Evolutionary conservation across 2,329 filamentous ascomycete genomes (phyloP).

Genomic region (Hypocreales sp.): DNA sequence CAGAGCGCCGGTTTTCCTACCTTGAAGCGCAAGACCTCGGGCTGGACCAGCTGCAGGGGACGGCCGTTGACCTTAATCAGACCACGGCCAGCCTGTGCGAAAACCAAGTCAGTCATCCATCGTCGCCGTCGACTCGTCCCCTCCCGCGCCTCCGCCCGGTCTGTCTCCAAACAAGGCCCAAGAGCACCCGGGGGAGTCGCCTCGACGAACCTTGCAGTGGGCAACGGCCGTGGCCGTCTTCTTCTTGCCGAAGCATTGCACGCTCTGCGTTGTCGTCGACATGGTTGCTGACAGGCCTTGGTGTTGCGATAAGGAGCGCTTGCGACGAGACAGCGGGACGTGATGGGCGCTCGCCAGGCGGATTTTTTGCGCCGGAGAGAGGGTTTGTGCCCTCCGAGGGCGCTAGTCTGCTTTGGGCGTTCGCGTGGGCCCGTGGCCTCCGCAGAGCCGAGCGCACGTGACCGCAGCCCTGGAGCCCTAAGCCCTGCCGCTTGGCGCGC

Average conservation of each 20-base stretch:
- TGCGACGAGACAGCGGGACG: no score
- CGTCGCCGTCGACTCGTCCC: neutral
- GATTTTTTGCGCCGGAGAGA: constrained; percentile 11
- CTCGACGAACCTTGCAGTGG: constrained; percentile 72
- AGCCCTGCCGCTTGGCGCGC: constrained; percentile 9
- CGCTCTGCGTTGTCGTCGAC: constrained; percentile 62
- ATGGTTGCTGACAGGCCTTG: constrained; percentile 40
- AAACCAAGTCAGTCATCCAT: no score
- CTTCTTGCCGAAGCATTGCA: constrained; percentile 99
- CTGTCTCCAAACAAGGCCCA: constrained; percentile 1
- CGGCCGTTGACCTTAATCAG: constrained; percentile 98
- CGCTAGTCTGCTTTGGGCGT: constrained; percentile 11
- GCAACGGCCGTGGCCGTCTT: constrained; percentile 81
- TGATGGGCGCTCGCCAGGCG: no score
- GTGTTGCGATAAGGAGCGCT: constrained; percentile 4
- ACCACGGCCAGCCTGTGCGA: constrained; percentile 41
- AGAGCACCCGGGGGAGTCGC: no score
- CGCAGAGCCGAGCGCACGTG: constrained; percentile 10
- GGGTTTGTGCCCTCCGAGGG: constrained; percentile 17
- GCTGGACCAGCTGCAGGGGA: constrained; percentile 85
- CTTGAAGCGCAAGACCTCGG: constrained; percentile 97
- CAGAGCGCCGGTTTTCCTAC: constrained; percentile 40
- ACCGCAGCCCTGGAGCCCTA: constrained; percentile 19
- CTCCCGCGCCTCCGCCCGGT: neutral
- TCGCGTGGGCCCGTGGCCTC: neutral